These are phyloP conservation scores for Punctularia strigosozonata DNA, from an alignment of 768 basidiomycete genomes.

Conservation along the genomic window DNA sequence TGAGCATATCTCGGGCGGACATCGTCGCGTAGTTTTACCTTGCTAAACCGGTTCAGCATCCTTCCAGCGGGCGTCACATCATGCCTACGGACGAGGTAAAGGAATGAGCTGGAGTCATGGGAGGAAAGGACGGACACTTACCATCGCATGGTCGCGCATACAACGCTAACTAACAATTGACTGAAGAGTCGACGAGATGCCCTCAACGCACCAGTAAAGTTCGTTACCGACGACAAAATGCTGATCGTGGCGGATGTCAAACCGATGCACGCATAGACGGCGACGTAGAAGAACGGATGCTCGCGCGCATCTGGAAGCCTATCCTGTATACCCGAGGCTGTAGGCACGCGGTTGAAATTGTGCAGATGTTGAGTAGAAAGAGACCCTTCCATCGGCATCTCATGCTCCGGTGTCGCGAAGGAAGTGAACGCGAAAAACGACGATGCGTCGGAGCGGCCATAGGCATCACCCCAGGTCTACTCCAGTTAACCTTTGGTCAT, in stretches of 20 bases:
- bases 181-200: conserved; percentile 27
- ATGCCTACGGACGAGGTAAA: conserved; percentile 2
- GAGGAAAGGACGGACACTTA: conserved; percentile 38
- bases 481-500: not conserved
- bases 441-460: conserved; percentile 16
- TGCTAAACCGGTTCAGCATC: conserved; percentile 79
- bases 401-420: conserved; percentile 14
- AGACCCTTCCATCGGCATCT: conserved; percentile 12
- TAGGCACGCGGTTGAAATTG: conserved; percentile 7
- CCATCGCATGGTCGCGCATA: conserved; percentile 77
- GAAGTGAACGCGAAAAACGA: conserved; percentile 10
- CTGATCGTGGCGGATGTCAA: conserved; percentile 33
- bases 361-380: conserved; percentile 13
- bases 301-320: conserved; percentile 36
- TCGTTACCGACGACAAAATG: conserved; percentile 34
- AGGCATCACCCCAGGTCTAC: conserved; percentile 61
- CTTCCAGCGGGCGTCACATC: conserved; percentile 33
- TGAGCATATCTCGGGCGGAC: conserved; percentile 2
- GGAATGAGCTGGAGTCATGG: not conserved
- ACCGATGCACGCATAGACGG: conserved; percentile 53
- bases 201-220: conserved; percentile 46
- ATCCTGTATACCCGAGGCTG: not conserved
- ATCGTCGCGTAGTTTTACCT: conserved; percentile 21
- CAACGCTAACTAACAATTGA: conserved; percentile 53
- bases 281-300: conserved; percentile 63